Evolutionary conservation across 257 asterid genomes (phyloP), one percentile per base, ranked within the genome.

Genomic region (Galeopsis tetrahit): DNA sequence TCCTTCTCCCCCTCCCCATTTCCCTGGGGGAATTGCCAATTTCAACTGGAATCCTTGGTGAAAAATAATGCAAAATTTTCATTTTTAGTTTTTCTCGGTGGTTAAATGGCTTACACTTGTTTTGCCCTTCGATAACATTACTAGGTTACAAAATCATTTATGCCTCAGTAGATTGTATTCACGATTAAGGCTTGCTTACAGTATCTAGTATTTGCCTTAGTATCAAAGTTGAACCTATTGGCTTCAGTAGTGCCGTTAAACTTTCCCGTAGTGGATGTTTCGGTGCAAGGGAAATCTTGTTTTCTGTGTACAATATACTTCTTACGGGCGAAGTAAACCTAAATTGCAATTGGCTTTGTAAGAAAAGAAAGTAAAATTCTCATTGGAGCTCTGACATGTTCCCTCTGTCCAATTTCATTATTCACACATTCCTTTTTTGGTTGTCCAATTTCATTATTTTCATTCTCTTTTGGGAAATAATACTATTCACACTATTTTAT

Each of bases 81-180:
- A 32, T 7, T 69, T 36, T 51, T 63, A 4, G 46, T 7, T 51
- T 62, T 51, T 39, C 57, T 13, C 8, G 4, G 52, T 21, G 52
- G 65, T 63, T 44, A 28, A 34, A 33, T 42, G 36, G 34, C 73
- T 28, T 38, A 28, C 51, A 56, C 11, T 6, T 15, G 61, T 10
- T 56, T 38, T 13, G 57, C 68, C 42, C 38, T 53, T 58, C 10
- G 62, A 58, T 57, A 43, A 46, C 14, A 53, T 66, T 66, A 55
- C 32, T 43, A 34, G 55, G 9, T 13, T 21, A 46, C 48, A 35
- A 66, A 32, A 33, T 66, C 62, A 48, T 36, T 35, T 59, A n/a
- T 48, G 33, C 31, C 77, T 62, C 49, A 44, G 44, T 48, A 10
- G 57, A n/a, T 36, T 62, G 40, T 31, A 31, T n/a, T 38, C 49